These are phyloP conservation scores for Sporisorium sorghi DNA, from an alignment of 1,284 basidiomycete species.

Conservation along the genomic window DNA sequence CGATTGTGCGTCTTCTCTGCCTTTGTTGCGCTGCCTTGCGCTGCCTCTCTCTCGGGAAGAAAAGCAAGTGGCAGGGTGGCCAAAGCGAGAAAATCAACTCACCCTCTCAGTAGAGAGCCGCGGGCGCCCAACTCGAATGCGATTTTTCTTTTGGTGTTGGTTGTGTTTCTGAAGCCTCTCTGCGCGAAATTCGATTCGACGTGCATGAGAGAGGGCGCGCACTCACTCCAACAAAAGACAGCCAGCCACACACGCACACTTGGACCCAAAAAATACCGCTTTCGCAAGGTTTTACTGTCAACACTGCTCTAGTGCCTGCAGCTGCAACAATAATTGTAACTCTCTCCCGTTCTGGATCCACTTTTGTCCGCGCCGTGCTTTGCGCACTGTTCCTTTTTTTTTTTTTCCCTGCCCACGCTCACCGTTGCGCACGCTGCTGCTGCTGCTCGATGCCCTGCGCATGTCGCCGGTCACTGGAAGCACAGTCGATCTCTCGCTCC, in stretches of 20 bases:
- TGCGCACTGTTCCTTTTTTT: too few species aligned
- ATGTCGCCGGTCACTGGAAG: too few species aligned
- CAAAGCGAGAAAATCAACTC: slow-evolving; percentile 15
- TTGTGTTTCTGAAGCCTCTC: slow-evolving; percentile 1
- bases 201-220: slow-evolving; percentile 10
- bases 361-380: not conserved
- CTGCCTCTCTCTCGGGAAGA: slow-evolving; percentile 2
- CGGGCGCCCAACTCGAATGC: not conserved
- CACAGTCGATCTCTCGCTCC: too few species aligned
- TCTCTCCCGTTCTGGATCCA: not conserved
- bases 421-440: too few species aligned
- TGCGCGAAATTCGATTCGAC: slow-evolving; percentile 12
- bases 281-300: not conserved
- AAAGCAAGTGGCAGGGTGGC: slow-evolving; percentile 8
- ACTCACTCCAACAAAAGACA: not conserved
- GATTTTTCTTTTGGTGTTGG: slow-evolving; percentile 1
- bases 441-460: too few species aligned
- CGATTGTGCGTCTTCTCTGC: slow-evolving; percentile 9
- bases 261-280: not conserved
- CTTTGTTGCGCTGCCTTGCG: not conserved
- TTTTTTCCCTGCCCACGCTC: not conserved
- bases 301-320: not conserved
- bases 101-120: too few species aligned
- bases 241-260: not conserved
- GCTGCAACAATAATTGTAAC: not conserved